These are phyloP conservation scores for Pythium plurisporium DNA, from an alignment of 352 stramenopile genomes.

Conservation along the genomic window DNA sequence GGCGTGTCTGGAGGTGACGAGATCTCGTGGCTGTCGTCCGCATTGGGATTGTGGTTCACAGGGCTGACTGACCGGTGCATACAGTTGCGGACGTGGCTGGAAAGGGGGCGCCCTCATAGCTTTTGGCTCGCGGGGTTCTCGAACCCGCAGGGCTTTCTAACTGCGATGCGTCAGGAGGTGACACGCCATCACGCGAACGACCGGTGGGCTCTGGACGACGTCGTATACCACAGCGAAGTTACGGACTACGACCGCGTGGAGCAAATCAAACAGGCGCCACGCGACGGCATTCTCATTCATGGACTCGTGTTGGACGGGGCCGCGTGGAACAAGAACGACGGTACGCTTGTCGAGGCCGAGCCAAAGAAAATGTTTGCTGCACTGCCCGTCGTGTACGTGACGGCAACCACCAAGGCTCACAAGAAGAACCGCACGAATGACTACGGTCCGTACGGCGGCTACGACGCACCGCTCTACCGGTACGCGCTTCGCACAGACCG, in stretches of 20 bases:
- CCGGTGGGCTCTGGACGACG: conserved; percentile 97
- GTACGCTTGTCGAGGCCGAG: conserved; percentile 93
- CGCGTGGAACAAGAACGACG: conserved; percentile 93
- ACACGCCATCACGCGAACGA: conserved; percentile 95
- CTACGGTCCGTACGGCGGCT: conserved; percentile 89
- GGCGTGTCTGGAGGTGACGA: conserved; percentile 95
- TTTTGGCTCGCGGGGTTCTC: conserved; percentile 99
- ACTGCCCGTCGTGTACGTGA: conserved; percentile 96
- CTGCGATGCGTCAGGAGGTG: conserved; percentile 99
- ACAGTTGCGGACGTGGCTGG: conserved; percentile 95
- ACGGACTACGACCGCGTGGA: conserved; percentile 92
- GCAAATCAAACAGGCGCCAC: conserved; percentile 81
- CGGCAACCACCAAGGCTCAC: conserved; percentile 92
- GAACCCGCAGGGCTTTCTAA: conserved; percentile 98
- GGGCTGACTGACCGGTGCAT: conserved; percentile 94
- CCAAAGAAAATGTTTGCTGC: conserved; percentile 97
- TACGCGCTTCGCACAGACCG: conserved; percentile 93
- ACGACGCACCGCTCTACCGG: conserved; percentile 97
- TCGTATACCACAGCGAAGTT: conserved; percentile 98
- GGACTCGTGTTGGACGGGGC: conserved; percentile 96
- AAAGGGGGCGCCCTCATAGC: conserved; percentile 90
- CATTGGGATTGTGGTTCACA: conserved; percentile 97
- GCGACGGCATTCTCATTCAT: conserved; percentile 97
- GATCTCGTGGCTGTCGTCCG: conserved; percentile 96
- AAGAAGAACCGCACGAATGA: conserved; percentile 92